Conservation (phyloP, 2,329 filamentous ascomycete species). For the Trichoderma endophyticum region DNA sequence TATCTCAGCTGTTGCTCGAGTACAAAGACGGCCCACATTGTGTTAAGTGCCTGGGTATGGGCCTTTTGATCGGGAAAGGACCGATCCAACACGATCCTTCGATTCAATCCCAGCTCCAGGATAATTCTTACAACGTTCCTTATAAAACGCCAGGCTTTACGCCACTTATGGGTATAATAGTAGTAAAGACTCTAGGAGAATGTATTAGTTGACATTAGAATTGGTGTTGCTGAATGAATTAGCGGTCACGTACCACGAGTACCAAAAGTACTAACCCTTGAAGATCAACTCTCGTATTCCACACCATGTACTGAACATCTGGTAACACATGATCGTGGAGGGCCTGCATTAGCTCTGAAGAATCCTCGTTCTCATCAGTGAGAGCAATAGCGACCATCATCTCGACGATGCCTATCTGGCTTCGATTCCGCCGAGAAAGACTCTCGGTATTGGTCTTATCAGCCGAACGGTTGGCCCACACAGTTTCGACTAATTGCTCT, state of each 20-base stretch:
- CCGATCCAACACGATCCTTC: neutral
- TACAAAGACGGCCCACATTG: neutral
- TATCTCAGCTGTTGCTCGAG: neutral
- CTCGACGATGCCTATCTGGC: neutral
- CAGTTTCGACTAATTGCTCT: neutral
- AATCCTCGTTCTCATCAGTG: neutral
- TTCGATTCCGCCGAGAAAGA: neutral
- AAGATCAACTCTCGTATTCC: neutral
- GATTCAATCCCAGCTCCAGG: neutral
- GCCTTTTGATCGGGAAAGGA: neutral
- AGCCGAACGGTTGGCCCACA: neutral
- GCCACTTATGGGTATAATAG: neutral
- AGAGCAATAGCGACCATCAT: neutral
- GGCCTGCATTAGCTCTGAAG: neutral
- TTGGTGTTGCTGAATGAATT: neutral
- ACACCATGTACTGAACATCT: neutral
- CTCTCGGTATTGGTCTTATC: neutral
- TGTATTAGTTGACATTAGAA: neutral
- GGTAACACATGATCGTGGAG: neutral
- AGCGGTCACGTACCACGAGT: neutral
- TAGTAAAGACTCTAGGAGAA: neutral
- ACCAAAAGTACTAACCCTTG: neutral
- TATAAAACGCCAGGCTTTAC: neutral
- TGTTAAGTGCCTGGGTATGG: neutral
- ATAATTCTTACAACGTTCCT: neutral